Evolutionary conservation across 2,329 filamentous ascomycete species (phyloP).

Genomic region (Exophiala oligosperma): DNA sequence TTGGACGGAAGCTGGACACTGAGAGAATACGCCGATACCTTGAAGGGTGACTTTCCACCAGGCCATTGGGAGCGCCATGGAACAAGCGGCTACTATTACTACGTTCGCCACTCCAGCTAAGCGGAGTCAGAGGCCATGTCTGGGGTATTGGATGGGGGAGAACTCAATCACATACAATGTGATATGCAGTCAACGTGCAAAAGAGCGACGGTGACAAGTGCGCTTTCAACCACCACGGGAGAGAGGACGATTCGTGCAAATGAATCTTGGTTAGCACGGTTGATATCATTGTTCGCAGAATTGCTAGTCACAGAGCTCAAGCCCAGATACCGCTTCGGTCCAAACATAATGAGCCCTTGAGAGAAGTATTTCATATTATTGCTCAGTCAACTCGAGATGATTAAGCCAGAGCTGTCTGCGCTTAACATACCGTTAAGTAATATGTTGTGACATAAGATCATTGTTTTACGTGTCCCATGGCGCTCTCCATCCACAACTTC

Average conservation of each 20-base stretch:
- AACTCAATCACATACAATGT: background rate
- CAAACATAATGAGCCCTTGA: background rate
- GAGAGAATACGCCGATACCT: slow-evolving; percentile 30
- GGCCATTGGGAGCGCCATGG: slow-evolving; percentile 29
- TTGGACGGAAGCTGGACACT: slow-evolving; percentile 37
- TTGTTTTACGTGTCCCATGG: slow-evolving; percentile 34
- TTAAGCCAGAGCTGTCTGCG: no score
- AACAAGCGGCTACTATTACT: slow-evolving; percentile 29
- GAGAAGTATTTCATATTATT: background rate
- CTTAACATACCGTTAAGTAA: no score
- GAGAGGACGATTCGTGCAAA: background rate
- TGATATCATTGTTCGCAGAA: background rate
- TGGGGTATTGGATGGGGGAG: no score
- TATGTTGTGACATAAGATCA: background rate
- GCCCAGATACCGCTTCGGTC: background rate
- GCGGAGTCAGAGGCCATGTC: background rate
- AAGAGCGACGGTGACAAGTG: background rate
- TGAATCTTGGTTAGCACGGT: background rate
- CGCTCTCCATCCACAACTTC: slow-evolving; percentile 58
- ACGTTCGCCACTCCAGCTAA: slow-evolving; percentile 24
- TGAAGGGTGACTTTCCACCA: slow-evolving; percentile 26
- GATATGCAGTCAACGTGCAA: background rate
- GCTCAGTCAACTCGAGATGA: background rate
- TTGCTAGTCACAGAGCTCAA: background rate
- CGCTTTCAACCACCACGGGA: background rate